These are phyloP conservation scores for Rickenella mellea DNA, from an alignment of 768 basidiomycete species.

Conservation along the genomic window DNA sequence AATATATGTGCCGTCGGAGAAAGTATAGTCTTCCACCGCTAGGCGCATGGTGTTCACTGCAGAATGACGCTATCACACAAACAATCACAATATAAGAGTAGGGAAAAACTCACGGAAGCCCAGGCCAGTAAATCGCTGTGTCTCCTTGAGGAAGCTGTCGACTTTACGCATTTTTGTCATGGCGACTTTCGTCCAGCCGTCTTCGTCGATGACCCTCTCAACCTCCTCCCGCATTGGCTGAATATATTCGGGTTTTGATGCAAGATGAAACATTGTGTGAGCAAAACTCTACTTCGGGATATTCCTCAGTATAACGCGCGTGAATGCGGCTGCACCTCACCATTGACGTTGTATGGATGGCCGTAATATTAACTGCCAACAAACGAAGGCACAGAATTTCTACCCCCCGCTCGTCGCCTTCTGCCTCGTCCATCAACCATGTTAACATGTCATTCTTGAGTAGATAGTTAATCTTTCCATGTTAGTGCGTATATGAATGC, in stretches of 20 bases:
- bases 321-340: slow-evolving; percentile 15
- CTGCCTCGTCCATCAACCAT: slow-evolving; percentile 28
- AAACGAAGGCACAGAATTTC: slow-evolving; percentile 19
- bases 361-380: slow-evolving; percentile 30
- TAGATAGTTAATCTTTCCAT: background rate
- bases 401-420: slow-evolving; percentile 15
- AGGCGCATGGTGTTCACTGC: slow-evolving; percentile 2
- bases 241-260: slow-evolving; percentile 19
- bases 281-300: slow-evolving; percentile 16
- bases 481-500: too few species aligned
- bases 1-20: slow-evolving; percentile 28
- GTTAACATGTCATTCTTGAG: slow-evolving; percentile 28
- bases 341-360: slow-evolving; percentile 32
- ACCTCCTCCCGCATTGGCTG: slow-evolving; percentile 21
- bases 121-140: slow-evolving; percentile 26
- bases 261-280: slow-evolving; percentile 19
- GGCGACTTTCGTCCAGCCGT: slow-evolving; percentile 31
- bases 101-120: slow-evolving; percentile 7
- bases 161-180: slow-evolving; percentile 31
- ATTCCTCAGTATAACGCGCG: slow-evolving; percentile 10
- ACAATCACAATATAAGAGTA: too few species aligned
- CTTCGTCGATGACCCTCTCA: slow-evolving; percentile 14
- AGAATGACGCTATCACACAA: background rate
- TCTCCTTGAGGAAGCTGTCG: slow-evolving; percentile 46
- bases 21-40: slow-evolving; percentile 21